Percentiles rank a stretch among this genome's conserved stretches.
Evolutionary conservation across 306 rosid species (phyloP).

Genomic region (Cicer pinnatifidum): DNA sequence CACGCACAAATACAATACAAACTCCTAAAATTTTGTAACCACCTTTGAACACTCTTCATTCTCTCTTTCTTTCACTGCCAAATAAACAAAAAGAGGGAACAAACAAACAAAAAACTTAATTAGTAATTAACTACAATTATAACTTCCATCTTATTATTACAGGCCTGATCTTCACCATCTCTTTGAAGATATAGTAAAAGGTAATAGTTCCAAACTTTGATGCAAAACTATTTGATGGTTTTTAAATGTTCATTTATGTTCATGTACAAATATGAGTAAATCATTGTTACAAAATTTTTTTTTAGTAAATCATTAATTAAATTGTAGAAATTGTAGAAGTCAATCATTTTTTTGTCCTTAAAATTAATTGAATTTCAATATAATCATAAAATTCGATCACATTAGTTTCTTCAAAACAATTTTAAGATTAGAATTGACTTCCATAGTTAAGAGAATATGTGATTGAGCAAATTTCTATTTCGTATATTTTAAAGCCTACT

Average conservation of each 20-base stretch:
- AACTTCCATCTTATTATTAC: slow-evolving; percentile 19
- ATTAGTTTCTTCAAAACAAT: background rate
- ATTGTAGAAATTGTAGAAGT: background rate
- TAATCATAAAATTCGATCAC: background rate
- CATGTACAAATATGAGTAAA: too few species aligned
- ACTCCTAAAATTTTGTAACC: slow-evolving; percentile 46
- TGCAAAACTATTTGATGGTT: background rate
- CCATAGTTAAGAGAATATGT: background rate
- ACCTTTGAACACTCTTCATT: slow-evolving; percentile 45
- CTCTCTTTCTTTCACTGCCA: slow-evolving; percentile 46
- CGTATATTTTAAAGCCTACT: background rate
- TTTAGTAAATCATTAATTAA: background rate
- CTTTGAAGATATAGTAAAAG: slow-evolving; percentile 37
- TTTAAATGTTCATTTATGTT: too few species aligned
- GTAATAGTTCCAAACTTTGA: slow-evolving; percentile 20
- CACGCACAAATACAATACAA: slow-evolving; percentile 33
- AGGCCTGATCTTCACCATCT: slow-evolving; percentile 19
- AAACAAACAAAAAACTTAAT: background rate
- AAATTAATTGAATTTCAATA: background rate
- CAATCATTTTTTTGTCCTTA: background rate
- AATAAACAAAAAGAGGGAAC: background rate
- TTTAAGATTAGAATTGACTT: background rate
- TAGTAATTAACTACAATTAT: slow-evolving; percentile 23
- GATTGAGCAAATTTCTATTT: background rate
- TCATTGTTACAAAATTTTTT: background rate